These are phyloP conservation scores for Chimonanthus salicifolius DNA, from an alignment of 164 flowering plant species.

Conservation along the genomic window DNA sequence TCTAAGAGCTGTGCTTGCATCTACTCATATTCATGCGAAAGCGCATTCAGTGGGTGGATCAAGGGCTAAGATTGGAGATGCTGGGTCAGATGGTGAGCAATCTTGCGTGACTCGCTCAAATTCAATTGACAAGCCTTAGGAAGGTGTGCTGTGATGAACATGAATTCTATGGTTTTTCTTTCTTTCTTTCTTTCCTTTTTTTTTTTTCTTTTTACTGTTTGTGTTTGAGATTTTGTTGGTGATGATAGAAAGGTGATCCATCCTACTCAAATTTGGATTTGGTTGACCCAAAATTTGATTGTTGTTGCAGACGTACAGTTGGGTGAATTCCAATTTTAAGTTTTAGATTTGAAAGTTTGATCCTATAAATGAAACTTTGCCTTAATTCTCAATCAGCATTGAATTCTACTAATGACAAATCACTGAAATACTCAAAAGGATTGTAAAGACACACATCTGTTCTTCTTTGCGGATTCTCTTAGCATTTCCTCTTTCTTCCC, in stretches of 20 bases:
- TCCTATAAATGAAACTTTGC: too few species aligned
- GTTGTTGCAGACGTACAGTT: too few species aligned
- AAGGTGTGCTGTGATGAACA: background rate
- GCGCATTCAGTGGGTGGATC: background rate
- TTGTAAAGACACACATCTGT: slow-evolving; percentile 18
- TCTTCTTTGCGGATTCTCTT: slow-evolving; percentile 22
- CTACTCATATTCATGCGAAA: background rate
- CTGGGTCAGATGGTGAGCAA: background rate
- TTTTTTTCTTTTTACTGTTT: background rate
- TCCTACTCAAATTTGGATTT: too few species aligned
- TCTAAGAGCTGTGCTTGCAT: background rate
- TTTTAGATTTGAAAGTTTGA: too few species aligned
- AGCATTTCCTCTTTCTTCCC: too few species aligned
- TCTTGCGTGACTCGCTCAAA: background rate
- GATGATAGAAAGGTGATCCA: background rate
- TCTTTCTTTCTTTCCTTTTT: background rate
- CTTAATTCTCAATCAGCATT: too few species aligned
- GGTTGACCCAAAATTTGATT: too few species aligned
- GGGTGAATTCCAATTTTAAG: too few species aligned
- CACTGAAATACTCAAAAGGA: too few species aligned
- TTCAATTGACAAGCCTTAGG: background rate
- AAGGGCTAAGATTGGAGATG: background rate
- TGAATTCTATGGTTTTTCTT: background rate
- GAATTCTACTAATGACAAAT: too few species aligned
- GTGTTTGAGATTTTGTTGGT: background rate